phyloP scores from a whole-genome alignment of 176 grass and related monocot genomes.

The Raddia distichophylla region DNA sequence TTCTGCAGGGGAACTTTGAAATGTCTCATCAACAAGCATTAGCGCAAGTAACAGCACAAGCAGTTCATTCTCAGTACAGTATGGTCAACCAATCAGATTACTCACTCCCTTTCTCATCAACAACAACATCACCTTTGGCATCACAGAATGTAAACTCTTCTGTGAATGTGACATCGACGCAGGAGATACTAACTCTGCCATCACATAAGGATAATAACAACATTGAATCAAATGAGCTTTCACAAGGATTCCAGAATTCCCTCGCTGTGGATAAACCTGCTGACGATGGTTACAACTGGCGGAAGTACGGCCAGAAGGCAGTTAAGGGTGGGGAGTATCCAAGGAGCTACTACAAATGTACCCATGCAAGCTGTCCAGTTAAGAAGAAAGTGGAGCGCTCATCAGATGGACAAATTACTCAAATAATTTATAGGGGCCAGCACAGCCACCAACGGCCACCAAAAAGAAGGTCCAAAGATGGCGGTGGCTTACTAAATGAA shows the following conservation, averaged over 20 bases:
- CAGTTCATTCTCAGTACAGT: conserved; percentile 58
- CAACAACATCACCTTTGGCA: conserved; percentile 31
- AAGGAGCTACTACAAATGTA: conserved; percentile 82
- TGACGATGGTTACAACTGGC: conserved; percentile 79
- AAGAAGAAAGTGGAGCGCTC: conserved; percentile 82
- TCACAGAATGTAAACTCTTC: conserved; percentile 37
- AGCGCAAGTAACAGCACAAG: conserved; percentile 94
- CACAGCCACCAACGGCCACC: conserved; percentile 60
- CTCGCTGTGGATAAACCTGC: conserved; percentile 59
- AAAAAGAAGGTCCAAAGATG: conserved; percentile 69
- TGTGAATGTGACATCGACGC: conserved; percentile 37
- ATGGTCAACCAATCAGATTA: conserved; percentile 57
- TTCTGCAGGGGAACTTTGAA: conserved; percentile 75
- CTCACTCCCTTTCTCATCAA: conserved; percentile 46
- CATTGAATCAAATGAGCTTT: conserved; percentile 51
- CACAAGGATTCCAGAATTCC: conserved; percentile 51
- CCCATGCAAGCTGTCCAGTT: conserved; percentile 56
- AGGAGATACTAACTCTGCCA: conserved; percentile 42
- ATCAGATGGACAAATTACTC: conserved; percentile 55
- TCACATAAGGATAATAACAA: conserved; percentile 42
- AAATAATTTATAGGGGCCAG: conserved; percentile 79
- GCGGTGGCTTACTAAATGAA: conserved; percentile 46
- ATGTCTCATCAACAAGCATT: conserved; percentile 95
- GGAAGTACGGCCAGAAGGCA: conserved; percentile 82
- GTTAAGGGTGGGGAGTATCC: conserved; percentile 76